These are phyloP conservation scores for Neodidymelliopsis sp. DNA, from an alignment of 2,329 filamentous ascomycete species.

Conservation along the genomic window DNA sequence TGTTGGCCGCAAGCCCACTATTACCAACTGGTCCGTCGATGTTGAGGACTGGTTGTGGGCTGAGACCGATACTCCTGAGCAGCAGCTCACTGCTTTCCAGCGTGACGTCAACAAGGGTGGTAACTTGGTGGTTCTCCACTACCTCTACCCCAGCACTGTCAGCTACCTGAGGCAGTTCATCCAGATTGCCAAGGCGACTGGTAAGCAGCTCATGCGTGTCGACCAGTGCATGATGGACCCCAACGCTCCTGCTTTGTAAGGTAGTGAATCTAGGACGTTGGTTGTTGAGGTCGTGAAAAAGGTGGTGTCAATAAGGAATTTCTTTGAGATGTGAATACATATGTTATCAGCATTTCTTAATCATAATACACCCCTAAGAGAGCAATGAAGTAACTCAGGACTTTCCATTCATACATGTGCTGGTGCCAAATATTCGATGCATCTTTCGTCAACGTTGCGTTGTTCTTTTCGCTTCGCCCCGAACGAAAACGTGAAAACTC, in stretches of 20 bases:
- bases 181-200: constrained; percentile 67
- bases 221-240: constrained; percentile 72
- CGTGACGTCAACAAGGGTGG: constrained; percentile 69
- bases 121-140: constrained; percentile 73
- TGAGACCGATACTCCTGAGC: constrained; percentile 66
- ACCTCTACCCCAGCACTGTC: constrained; percentile 70
- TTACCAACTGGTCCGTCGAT: constrained; percentile 74
- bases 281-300: constrained; percentile 1
- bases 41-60: constrained; percentile 77
- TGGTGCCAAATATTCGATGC: no score
- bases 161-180: constrained; percentile 71
- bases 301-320: constrained; percentile 1
- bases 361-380: neutral
- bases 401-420: no score
- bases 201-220: constrained; percentile 71
- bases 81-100: constrained; percentile 71
- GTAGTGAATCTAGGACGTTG: neutral
- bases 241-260: constrained; percentile 55
- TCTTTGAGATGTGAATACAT: neutral
- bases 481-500: no score
- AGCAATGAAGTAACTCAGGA: no score
- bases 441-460: no score
- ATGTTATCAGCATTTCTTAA: constrained; percentile 1
- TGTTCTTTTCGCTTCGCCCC: no score
- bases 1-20: constrained; percentile 58